A percentile compares a stretch with the other conserved stretches of the same genome.
These are phyloP conservation scores for Ceratobasidium sp. DNA, from an alignment of 1,284 basidiomycete genomes.

Conservation along the genomic window DNA sequence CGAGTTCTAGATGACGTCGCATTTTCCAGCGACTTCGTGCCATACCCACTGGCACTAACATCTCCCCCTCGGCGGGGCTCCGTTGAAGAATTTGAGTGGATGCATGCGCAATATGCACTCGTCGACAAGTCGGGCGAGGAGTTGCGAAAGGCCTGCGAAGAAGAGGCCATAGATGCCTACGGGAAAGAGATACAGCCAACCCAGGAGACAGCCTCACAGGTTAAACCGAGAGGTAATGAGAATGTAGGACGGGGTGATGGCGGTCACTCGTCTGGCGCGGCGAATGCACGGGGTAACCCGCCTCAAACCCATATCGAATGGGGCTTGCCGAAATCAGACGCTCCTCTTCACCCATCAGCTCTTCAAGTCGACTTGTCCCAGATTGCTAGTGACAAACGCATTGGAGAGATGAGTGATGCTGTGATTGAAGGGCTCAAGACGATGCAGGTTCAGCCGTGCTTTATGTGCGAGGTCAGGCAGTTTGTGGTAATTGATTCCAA, in stretches of 20 bases:
- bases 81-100: conserved; percentile 15
- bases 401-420: conserved; percentile 14
- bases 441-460: conserved; percentile 39
- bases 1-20: conserved; percentile 5
- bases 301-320: neutral
- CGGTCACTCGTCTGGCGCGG: neutral
- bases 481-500: conserved; percentile 37
- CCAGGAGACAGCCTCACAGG: conserved; percentile 4
- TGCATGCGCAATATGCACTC: neutral
- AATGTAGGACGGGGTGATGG: neutral
- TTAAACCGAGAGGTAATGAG: neutral
- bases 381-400: neutral
- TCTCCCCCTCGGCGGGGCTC: conserved; percentile 26
- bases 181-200: conserved; percentile 6
- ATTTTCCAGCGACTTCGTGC: conserved; percentile 20
- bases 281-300: too few relatives aligned
- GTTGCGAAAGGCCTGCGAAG: conserved; percentile 16
- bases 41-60: conserved; percentile 22
- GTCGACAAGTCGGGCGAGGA: neutral
- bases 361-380: conserved; percentile 9
- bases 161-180: conserved; percentile 18
- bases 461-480: conserved; percentile 32
- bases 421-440: conserved; percentile 33
- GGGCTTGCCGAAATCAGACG: neutral
- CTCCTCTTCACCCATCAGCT: neutral